phyloP scores from a whole-genome alignment of 768 basidiomycete genomes.

The Rhodotorula kratochvilovae region DNA sequence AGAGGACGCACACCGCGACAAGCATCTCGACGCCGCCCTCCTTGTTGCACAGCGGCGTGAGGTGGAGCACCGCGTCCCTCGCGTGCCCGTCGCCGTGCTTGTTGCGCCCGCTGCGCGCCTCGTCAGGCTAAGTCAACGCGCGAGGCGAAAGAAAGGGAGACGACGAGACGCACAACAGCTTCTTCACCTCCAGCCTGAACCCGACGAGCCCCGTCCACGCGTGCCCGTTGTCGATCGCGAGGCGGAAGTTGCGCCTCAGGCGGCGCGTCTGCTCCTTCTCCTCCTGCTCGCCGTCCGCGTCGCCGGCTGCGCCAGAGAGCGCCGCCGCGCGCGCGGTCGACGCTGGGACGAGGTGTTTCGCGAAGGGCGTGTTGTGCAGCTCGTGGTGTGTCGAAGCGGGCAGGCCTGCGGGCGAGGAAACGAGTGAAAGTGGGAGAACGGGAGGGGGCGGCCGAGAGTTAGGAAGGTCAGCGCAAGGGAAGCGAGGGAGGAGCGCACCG shows the following conservation, averaged over 20 bases:
- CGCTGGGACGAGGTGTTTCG: background rate
- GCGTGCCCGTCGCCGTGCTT: background rate
- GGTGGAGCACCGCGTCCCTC: background rate
- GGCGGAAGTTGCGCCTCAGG: slow-evolving; percentile 7
- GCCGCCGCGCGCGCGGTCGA: background rate
- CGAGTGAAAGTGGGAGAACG: too few species aligned
- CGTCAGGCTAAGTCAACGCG: background rate
- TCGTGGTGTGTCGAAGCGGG: background rate
- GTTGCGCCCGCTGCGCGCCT: background rate
- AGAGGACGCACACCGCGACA: slow-evolving; percentile 7
- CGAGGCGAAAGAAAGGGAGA: background rate
- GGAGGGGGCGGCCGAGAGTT: background rate
- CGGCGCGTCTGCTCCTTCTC: slow-evolving; percentile 2
- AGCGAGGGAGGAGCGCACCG: background rate
- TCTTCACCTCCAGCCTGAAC: background rate
- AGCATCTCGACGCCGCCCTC: background rate
- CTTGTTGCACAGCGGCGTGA: slow-evolving; percentile 4
- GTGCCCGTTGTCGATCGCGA: slow-evolving; percentile 1
- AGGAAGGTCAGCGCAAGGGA: too few species aligned
- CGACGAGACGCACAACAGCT: background rate
- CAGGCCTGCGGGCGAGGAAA: slow-evolving; percentile 2
- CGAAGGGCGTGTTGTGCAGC: slow-evolving; percentile 3
- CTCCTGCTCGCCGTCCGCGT: background rate
- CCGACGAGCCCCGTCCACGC: background rate
- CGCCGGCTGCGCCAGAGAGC: background rate